Conservation (phyloP, 768 basidiomycete genomes). For the Rhizopogon roseolus region DNA sequence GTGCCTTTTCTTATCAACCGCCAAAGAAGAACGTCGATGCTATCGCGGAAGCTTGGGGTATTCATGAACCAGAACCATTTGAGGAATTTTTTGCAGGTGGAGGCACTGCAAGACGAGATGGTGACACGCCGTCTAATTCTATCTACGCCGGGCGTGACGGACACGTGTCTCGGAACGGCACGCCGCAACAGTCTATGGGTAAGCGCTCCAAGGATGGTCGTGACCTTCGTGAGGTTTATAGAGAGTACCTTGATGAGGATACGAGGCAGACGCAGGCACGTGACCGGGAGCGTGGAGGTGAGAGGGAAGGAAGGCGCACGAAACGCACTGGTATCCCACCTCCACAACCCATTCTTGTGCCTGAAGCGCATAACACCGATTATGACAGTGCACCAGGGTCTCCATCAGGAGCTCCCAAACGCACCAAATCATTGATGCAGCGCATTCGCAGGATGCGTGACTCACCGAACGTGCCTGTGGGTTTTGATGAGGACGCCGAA, state of each 20-base stretch:
- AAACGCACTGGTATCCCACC: slow-evolving; percentile 64
- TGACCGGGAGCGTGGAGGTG: slow-evolving; percentile 31
- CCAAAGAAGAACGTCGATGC: slow-evolving; percentile 85
- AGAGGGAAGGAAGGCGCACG: slow-evolving; percentile 25
- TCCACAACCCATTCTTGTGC: slow-evolving; percentile 78
- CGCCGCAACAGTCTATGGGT: slow-evolving; percentile 31
- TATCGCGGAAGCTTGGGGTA: slow-evolving; percentile 90
- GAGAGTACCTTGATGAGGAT: slow-evolving; percentile 39
- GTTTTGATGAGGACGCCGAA: slow-evolving; percentile 34
- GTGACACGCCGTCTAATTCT: slow-evolving; percentile 59
- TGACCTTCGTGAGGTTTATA: slow-evolving; percentile 43
- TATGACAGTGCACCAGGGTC: slow-evolving; percentile 35
- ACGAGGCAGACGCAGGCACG: slow-evolving; percentile 19
- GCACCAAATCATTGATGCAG: slow-evolving; percentile 81
- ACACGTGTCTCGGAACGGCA: slow-evolving; percentile 28
- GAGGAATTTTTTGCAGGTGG: slow-evolving; percentile 88
- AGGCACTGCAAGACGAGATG: slow-evolving; percentile 43
- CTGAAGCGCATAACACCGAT: slow-evolving; percentile 40
- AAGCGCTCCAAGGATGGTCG: slow-evolving; percentile 45
- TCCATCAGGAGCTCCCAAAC: slow-evolving; percentile 50
- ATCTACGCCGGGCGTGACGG: slow-evolving; percentile 65
- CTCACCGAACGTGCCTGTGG: slow-evolving; percentile 76
- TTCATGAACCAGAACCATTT: slow-evolving; percentile 86
- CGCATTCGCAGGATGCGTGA: slow-evolving; percentile 88
- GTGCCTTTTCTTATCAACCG: slow-evolving; percentile 48